phyloP scores from a whole-genome alignment of 352 stramenopile genomes.

The Plasmopara muralis region DNA sequence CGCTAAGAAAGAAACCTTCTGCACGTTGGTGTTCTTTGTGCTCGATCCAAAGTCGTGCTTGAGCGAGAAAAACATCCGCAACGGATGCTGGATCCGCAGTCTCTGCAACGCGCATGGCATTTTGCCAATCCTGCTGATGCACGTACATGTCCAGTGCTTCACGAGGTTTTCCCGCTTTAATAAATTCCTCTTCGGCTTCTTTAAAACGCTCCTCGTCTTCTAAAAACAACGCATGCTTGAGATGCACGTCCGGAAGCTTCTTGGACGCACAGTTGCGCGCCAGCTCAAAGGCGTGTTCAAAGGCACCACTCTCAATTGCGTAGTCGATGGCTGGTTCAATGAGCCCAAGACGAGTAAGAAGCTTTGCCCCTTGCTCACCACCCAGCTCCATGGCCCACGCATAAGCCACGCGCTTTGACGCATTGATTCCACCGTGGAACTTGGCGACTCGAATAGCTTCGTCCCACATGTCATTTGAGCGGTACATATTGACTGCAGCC shows the following conservation, averaged over 20 bases:
- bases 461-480: slow-evolving; percentile 92
- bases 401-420: slow-evolving; percentile 91
- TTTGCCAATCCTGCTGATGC: slow-evolving; percentile 90
- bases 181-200: slow-evolving; percentile 89
- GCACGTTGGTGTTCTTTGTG: slow-evolving; percentile 76
- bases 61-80: slow-evolving; percentile 87
- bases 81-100: slow-evolving; percentile 84
- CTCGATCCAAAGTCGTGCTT: slow-evolving; percentile 84
- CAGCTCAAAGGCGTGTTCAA: slow-evolving; percentile 91
- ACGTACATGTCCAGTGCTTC: slow-evolving; percentile 96
- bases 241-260: slow-evolving; percentile 88
- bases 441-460: slow-evolving; percentile 93
- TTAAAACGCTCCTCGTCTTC: slow-evolving; percentile 92
- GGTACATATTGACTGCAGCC: slow-evolving; percentile 92
- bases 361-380: slow-evolving; percentile 84
- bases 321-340: slow-evolving; percentile 93
- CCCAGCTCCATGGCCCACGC: slow-evolving; percentile 89
- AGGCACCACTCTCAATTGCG: slow-evolving; percentile 87
- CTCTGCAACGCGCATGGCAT: slow-evolving; percentile 89
- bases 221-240: slow-evolving; percentile 91
- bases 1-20: slow-evolving; percentile 89
- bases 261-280: slow-evolving; percentile 76
- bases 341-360: slow-evolving; percentile 87
- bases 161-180: slow-evolving; percentile 87
- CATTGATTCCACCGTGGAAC: slow-evolving; percentile 87